phyloP scores from a whole-genome alignment of 495 filamentous ascomycete species.

The Podospora comata region DNA sequence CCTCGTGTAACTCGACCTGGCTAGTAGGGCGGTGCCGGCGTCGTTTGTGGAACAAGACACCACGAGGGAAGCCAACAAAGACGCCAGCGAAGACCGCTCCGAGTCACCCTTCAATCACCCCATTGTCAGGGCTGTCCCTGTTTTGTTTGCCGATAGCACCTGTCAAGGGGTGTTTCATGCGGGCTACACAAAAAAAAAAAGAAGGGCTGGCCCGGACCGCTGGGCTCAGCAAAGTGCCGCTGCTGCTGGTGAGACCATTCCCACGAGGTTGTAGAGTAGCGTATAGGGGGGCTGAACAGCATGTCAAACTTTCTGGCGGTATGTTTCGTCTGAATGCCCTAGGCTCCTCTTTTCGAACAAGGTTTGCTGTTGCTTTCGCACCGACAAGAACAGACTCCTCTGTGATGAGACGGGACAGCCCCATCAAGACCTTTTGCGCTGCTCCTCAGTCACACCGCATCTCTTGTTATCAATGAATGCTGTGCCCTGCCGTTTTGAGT shows the following conservation, averaged over 20 bases:
- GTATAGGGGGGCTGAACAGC: neutral
- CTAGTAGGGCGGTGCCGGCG: neutral
- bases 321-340: neutral
- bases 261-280: too few species aligned
- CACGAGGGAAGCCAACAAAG: neutral
- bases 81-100: neutral
- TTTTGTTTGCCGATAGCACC: neutral
- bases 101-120: neutral
- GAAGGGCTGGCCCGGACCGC: neutral
- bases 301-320: neutral
- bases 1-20: neutral
- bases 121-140: neutral
- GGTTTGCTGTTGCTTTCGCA: slow-evolving; percentile 2
- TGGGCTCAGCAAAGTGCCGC: neutral
- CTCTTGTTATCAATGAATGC: neutral
- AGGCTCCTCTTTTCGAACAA: neutral
- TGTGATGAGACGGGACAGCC: neutral
- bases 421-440: neutral
- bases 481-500: neutral
- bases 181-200: neutral
- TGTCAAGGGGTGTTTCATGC: neutral
- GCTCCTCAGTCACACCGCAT: slow-evolving; percentile 21
- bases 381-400: slow-evolving; percentile 4
- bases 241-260: neutral
- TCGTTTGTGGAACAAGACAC: neutral